Conservation (phyloP, 2,329 filamentous ascomycete species). For the Pseudocercospora fuligena region DNA sequence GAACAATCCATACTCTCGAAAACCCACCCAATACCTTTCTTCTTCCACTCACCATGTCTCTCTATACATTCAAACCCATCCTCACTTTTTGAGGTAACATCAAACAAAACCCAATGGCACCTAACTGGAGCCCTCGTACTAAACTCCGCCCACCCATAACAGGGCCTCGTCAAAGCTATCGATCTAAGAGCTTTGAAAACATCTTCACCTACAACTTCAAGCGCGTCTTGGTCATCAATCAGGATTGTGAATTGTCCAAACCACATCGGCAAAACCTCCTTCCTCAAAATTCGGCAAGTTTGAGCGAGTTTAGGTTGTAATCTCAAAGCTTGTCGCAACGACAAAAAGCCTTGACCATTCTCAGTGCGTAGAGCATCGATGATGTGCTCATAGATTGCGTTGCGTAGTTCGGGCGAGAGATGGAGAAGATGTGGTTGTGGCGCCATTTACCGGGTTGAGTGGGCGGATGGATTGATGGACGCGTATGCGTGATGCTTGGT, state of each 20-base stretch:
- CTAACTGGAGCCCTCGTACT: neutral
- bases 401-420: neutral
- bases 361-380: no score
- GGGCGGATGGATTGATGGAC: neutral
- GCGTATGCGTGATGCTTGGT: slow-evolving; percentile 1
- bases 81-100: neutral
- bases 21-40: neutral
- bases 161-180: neutral
- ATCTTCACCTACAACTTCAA: neutral
- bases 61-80: neutral
- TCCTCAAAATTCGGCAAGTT: neutral
- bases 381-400: neutral
- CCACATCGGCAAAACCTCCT: neutral
- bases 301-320: neutral
- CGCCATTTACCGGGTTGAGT: neutral
- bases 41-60: slow-evolving; percentile 1
- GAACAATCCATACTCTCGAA: neutral
- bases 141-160: slow-evolving; percentile 3
- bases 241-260: neutral
- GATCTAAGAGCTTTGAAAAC: neutral
- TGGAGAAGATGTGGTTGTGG: neutral
- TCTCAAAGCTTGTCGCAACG: neutral
- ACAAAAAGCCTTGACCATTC: no score
- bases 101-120: neutral
- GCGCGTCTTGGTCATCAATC: neutral